These are phyloP conservation scores for Brassica napus DNA, from an alignment of 345 rosid species.

Conservation along the genomic window DNA sequence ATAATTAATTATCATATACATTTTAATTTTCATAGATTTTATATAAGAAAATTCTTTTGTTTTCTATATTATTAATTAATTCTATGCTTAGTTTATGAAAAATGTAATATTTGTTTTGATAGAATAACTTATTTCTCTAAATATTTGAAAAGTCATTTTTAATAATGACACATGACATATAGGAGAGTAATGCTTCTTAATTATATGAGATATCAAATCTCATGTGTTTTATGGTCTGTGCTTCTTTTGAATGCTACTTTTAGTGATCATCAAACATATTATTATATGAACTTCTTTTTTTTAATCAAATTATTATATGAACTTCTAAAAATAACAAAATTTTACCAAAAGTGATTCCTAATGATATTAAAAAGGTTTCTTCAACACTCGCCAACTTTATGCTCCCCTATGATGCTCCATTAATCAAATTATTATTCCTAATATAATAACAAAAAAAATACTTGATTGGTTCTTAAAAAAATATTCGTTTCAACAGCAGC, in stretches of 20 bases:
- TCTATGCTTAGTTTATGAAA: no score
- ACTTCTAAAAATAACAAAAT: background rate
- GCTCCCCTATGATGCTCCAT: conserved; percentile 28
- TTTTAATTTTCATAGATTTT: no score
- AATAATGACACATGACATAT: no score
- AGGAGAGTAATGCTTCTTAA: no score
- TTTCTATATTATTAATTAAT: no score
- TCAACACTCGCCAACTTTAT: conserved; percentile 3
- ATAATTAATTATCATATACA: no score
- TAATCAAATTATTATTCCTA: conserved; percentile 9
- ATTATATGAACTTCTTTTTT: background rate
- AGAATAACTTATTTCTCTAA: no score
- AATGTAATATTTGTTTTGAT: no score
- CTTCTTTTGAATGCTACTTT: background rate
- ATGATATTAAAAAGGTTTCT: background rate
- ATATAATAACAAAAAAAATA: background rate
- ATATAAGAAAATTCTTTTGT: no score
- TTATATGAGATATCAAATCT: background rate
- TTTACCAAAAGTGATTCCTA: background rate
- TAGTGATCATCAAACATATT: background rate
- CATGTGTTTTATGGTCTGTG: background rate
- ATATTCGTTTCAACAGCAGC: background rate
- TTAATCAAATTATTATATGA: background rate
- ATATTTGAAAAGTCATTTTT: no score
- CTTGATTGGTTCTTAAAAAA: background rate